Base-by-base conservation (phyloP, 2,329 filamentous ascomycete species). In the Colletotrichum liriopes region DNA sequence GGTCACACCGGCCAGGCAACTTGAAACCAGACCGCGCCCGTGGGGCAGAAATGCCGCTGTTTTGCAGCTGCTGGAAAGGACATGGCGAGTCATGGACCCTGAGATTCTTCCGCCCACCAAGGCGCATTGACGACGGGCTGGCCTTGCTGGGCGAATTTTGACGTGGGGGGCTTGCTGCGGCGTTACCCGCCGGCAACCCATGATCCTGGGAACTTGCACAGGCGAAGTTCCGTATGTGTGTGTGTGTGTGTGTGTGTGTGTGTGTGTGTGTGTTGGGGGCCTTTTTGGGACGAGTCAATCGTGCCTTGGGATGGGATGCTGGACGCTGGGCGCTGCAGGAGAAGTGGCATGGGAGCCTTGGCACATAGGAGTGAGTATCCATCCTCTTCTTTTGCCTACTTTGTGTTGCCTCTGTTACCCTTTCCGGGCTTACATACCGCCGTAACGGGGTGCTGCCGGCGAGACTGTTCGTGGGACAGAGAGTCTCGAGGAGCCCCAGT, bases 211-310 rank as follows among this genome's bases (percentile, higher is more conserved):
- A 11, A 37, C 35, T 37, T 37, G 8, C 11, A 11, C 8, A 37
- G 35, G 35, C 35, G 35, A 37, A 14, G 12, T 29, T 29, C 23
- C 14, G 23, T 26, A 7, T 51, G 23, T 14, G 23, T 18, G 23
- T 11, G 47, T 16, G 23, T 4, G 49, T 18, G 23, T 26, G 23
- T 26, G 23, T 26, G 23, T 26, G 23, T 26, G 23, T 26, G 23
- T 26, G 23, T 26, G 23, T 26, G n/a, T 51, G 11, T 51, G 8
- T 23, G 23, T 26, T n/a, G 37, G 12, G 14, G 2, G 37, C 23
- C 14, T 20, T 59, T 45, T 49, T 49, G 64, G 69, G 69, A 68
- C 59, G 59, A 69, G 69, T 72, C 69, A 55, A 72, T 58, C 64
- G 41, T 8, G 23, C 47, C 18, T 37, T 39, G 35, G 45, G 35